Base-by-base conservation (phyloP, 1,139 yeast species). In the Magnusiomyces tetraspermus region DNA sequence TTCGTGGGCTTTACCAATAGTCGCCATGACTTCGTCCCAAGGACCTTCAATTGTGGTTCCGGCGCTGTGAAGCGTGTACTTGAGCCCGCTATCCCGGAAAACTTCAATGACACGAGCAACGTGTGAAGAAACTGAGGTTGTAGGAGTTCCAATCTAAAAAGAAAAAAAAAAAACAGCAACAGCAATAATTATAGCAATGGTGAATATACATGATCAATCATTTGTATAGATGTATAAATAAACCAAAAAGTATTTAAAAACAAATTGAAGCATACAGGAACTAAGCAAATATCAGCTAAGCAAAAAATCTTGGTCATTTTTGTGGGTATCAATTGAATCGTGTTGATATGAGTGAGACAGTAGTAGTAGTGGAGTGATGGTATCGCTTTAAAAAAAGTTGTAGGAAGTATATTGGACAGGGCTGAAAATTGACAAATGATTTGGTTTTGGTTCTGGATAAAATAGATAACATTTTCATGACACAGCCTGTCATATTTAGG, bases 11-110 rank as follows among this genome's bases (percentile, higher is more conserved):
- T 79, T 76, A n/a, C 96, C 96, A 61, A 88, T 83, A 53, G 85
- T 70, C 31, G 74, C 78, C 79, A 82, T 84, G 1, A 88, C 96
- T 53, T 84, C 86, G 62, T 81, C 80, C 96, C 96, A 88, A n/a
- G 89, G 89, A 0, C 96, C 96, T 61, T 85, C 85, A 62, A 87
- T 83, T 3, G 96, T 86, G 10, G 96, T 87, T 4, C 96, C 96
- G 1, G 96, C 96, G 59, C 92, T 83, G 68, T 88, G 96, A 58
- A 88, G 71, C 0, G 86, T 80, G 55, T 84, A 80, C 51, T 79
- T 75, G 52, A 88, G 72, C 5, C 77, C 80, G 21, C 85, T 79
- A 15, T 74, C 74, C 53, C 82, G 74, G 28, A 88, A 80, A 51
- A 80, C 68, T 46, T 76, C 71, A 55, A 88, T 89, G 43, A 85